These are phyloP conservation scores for Capsicum rhomboideum DNA, from an alignment of 257 asterid species.

Conservation along the genomic window DNA sequence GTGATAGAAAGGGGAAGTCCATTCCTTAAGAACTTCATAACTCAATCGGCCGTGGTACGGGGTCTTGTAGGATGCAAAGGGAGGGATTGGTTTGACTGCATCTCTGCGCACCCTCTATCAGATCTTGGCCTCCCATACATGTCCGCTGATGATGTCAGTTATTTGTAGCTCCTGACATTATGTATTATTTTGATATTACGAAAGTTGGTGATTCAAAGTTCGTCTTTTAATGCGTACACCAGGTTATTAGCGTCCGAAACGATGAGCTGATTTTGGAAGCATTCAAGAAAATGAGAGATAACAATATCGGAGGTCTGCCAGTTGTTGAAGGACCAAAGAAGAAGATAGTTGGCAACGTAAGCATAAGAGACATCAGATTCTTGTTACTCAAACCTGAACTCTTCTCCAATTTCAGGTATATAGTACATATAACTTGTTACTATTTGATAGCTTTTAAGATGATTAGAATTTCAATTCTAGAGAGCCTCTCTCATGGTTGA, in stretches of 20 bases:
- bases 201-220: not conserved
- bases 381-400: conserved; percentile 76
- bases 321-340: conserved; percentile 47
- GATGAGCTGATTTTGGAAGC: conserved; percentile 69
- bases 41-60: conserved; percentile 82
- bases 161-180: not conserved
- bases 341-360: conserved; percentile 65
- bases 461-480: not conserved
- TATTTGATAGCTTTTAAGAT: not conserved
- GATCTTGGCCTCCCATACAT: conserved; percentile 86
- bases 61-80: conserved; percentile 74
- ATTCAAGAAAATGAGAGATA: conserved; percentile 83
- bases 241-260: conserved; percentile 56
- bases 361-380: conserved; percentile 86
- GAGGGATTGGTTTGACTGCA: conserved; percentile 81
- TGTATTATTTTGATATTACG: not conserved
- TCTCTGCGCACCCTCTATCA: conserved; percentile 44
- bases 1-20: conserved; percentile 60
- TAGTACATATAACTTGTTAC: not conserved
- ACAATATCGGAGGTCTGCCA: conserved; percentile 76
- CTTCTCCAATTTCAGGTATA: conserved; percentile 59
- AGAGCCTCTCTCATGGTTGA: not conserved
- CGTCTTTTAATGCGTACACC: not conserved
- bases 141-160: conserved; percentile 51
- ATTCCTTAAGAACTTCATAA: conserved; percentile 58